Percentiles rank a stretch among this genome's conserved stretches.
These are phyloP conservation scores for Prunus armeniaca DNA, from an alignment of 306 rosid genomes.

Conservation along the genomic window DNA sequence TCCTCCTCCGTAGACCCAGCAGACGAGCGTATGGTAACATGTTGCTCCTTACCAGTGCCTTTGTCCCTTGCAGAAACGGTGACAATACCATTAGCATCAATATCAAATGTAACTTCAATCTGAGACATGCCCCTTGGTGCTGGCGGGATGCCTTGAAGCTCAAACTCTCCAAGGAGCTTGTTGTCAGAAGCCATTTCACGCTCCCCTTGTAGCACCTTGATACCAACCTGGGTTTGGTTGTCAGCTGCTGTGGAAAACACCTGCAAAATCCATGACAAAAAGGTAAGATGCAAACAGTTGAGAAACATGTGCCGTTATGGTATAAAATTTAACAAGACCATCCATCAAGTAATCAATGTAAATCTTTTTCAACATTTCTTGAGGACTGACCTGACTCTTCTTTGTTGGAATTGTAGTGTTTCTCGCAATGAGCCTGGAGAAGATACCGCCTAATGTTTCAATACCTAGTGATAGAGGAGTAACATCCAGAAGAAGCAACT, in stretches of 20 bases:
- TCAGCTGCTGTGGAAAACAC: conserved; percentile 89
- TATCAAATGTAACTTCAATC: conserved; percentile 91
- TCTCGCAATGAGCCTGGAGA: conserved; percentile 70
- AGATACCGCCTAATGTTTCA: conserved; percentile 90
- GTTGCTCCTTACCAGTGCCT: conserved; percentile 87
- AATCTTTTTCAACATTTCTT: neutral
- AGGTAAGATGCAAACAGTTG: neutral
- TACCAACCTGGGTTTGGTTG: conserved; percentile 86
- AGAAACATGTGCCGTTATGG: neutral
- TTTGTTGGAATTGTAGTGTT: conserved; percentile 94
- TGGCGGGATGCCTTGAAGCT: conserved; percentile 81
- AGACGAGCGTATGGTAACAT: conserved; percentile 77
- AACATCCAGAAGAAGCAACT: conserved; percentile 79
- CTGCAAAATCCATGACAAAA: conserved; percentile 26
- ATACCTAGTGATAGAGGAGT: conserved; percentile 89
- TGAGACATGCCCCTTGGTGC: conserved; percentile 88
- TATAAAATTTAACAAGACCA: too few relatives aligned
- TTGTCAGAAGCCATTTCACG: conserved; percentile 91
- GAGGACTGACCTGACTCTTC: conserved; percentile 70
- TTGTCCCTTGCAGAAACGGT: conserved; percentile 93
- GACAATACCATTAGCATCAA: conserved; percentile 89
- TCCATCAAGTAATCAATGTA: neutral
- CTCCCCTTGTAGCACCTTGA: conserved; percentile 93
- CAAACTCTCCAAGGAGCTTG: conserved; percentile 84
- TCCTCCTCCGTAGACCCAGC: conserved; percentile 83